Conservation (phyloP, 192 early-diverging fungal species). For the Gaertneriomyces semiglobifer region DNA sequence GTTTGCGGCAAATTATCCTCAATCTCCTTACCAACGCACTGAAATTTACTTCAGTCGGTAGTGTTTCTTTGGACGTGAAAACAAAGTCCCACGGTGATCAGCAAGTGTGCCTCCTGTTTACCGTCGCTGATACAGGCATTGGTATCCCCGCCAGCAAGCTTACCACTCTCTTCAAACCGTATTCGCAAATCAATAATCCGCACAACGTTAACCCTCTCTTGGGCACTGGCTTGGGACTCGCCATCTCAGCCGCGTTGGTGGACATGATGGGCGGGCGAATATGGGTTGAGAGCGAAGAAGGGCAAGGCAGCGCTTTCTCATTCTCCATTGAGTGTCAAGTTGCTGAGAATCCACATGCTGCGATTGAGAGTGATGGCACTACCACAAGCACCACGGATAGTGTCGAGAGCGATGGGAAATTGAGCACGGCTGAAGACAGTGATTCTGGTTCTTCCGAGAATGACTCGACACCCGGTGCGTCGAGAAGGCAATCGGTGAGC, state of each 20-base stretch:
- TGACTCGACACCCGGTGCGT: too few species aligned
- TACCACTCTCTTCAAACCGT: conserved; percentile 22
- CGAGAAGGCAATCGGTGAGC: too few species aligned
- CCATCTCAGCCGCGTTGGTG: conserved; percentile 19
- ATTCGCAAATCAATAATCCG: conserved; percentile 25
- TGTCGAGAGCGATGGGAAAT: too few species aligned
- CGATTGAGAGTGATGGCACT: too few species aligned
- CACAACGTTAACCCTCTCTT: conserved; percentile 10
- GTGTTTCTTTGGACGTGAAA: background rate
- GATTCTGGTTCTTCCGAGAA: too few species aligned
- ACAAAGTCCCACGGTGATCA: too few species aligned
- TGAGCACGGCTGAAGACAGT: too few species aligned
- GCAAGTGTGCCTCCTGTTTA: conserved; percentile 7
- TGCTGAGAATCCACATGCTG: background rate
- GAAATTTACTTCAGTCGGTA: conserved; percentile 20
- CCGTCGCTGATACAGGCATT: conserved; percentile 15
- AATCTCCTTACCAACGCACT: conserved; percentile 30
- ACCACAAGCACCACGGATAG: too few species aligned
- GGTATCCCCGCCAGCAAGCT: conserved; percentile 27
- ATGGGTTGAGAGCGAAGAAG: conserved; percentile 18
- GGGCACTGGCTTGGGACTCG: conserved; percentile 31
- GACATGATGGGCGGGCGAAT: conserved; percentile 31
- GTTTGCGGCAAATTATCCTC: conserved; percentile 28
- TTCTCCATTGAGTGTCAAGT: conserved; percentile 14
- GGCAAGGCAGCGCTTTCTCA: conserved; percentile 17